These are phyloP conservation scores for Ramaria rubella DNA, from an alignment of 768 basidiomycete genomes.

Conservation along the genomic window DNA sequence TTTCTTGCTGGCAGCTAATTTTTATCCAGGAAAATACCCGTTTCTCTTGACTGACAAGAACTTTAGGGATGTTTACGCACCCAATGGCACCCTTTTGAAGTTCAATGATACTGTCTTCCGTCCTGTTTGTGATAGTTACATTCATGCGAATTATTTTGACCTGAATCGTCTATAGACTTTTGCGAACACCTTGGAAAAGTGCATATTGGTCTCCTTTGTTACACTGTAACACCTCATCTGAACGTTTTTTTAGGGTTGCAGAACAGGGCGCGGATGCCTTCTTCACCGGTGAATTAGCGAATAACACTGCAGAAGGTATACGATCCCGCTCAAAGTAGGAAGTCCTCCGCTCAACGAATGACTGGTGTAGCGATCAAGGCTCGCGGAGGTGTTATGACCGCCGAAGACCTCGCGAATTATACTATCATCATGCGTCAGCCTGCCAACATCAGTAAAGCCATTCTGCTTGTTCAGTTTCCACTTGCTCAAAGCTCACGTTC, in stretches of 20 bases:
- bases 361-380: too few species aligned
- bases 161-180: conserved; percentile 15
- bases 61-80: conserved; percentile 24
- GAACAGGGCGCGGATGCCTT: too few species aligned
- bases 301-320: too few species aligned
- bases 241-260: too few species aligned
- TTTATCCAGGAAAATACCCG: not conserved
- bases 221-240: too few species aligned
- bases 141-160: not conserved
- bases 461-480: not conserved
- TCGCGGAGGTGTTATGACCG: too few species aligned
- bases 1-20: not conserved
- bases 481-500: not conserved
- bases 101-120: conserved; percentile 19
- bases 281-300: too few species aligned
- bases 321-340: too few species aligned
- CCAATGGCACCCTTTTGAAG: conserved; percentile 19
- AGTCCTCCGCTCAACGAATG: too few species aligned
- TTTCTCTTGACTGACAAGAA: conserved; percentile 15
- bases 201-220: too few species aligned
- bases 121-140: not conserved
- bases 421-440: conserved; percentile 19
- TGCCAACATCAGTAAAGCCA: conserved; percentile 18
- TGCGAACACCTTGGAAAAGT: conserved; percentile 20
- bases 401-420: too few species aligned